A percentile compares a stretch with the other conserved stretches of the same genome.
phyloP scores from a whole-genome alignment of 768 basidiomycete genomes.

The Gloeopeniophorella convolvens region DNA sequence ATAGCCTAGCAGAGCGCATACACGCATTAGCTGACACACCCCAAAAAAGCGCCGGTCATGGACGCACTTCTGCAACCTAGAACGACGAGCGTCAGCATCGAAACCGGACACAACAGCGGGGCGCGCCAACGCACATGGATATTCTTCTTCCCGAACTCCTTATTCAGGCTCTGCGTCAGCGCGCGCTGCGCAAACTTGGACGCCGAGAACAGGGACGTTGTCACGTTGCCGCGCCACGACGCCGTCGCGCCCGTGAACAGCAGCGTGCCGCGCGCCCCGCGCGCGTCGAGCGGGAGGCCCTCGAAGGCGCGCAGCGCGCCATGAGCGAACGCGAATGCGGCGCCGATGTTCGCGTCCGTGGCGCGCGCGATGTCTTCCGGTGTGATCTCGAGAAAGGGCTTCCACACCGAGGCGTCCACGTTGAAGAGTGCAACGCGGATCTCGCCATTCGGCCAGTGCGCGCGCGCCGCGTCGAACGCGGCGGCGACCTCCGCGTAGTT shows the following conservation, averaged over 20 bases:
- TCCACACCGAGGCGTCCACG: conserved; percentile 31
- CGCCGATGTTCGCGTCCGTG: conserved; percentile 31
- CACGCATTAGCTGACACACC: too few species aligned
- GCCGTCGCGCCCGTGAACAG: conserved; percentile 43
- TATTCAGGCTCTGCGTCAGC: conserved; percentile 38
- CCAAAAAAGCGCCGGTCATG: neutral
- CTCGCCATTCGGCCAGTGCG: conserved; percentile 29
- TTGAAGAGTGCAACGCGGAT: conserved; percentile 39
- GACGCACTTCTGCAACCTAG: conserved; percentile 7
- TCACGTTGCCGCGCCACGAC: conserved; percentile 33
- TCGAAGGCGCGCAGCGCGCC: conserved; percentile 31
- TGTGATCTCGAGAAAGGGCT: conserved; percentile 35
- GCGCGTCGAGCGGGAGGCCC: conserved; percentile 26
- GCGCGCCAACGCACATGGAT: conserved; percentile 32
- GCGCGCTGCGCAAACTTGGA: conserved; percentile 36
- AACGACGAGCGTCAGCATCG: neutral
- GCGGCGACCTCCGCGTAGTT: conserved; percentile 25
- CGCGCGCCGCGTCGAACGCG: conserved; percentile 30
- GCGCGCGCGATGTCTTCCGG: conserved; percentile 30
- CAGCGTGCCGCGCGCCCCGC: conserved; percentile 35
- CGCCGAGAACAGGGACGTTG: conserved; percentile 35
- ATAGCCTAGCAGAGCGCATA: conserved; percentile 41
- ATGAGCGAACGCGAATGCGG: conserved; percentile 35
- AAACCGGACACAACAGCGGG: too few species aligned
- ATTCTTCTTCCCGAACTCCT: conserved; percentile 40